A percentile compares a stretch with the other conserved stretches of the same genome.
Conservation (phyloP, 2,329 filamentous ascomycete species). For the Knufia fluminis region DNA sequence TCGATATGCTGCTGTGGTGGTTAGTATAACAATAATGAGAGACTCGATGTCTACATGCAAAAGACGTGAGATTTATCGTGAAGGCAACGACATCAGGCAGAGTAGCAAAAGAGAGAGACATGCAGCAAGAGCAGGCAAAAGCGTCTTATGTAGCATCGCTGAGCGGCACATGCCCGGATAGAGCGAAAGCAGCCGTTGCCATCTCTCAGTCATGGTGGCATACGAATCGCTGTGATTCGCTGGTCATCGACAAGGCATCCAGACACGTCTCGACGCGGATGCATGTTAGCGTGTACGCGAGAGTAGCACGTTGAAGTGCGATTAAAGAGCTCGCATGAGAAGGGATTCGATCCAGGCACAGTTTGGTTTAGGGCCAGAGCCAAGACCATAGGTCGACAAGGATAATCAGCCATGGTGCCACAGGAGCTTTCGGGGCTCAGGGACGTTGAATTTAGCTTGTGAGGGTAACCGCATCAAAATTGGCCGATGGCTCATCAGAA, state of each 20-base stretch:
- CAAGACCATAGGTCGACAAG: constrained; percentile 1
- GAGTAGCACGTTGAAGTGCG: constrained; percentile 8
- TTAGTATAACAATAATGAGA: neutral
- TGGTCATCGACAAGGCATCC: constrained; percentile 2
- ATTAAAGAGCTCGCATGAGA: constrained; percentile 9
- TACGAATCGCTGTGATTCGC: neutral
- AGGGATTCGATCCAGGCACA: neutral
- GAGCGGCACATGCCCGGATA: constrained; percentile 3
- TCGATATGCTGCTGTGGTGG: constrained; percentile 2
- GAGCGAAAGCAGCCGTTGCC: constrained; percentile 1
- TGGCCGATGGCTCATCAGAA: neutral
- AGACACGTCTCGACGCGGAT: constrained; percentile 7
- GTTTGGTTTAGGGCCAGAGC: neutral
- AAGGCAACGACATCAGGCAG: neutral
- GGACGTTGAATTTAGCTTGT: neutral
- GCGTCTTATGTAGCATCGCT: neutral
- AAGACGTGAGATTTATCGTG: neutral
- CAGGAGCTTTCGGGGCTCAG: neutral
- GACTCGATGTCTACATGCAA: constrained; percentile 1
- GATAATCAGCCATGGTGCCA: neutral
- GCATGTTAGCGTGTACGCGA: constrained; percentile 1
- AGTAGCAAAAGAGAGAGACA: neutral
- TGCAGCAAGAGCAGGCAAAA: constrained; percentile 4
- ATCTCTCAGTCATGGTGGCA: constrained; percentile 3
- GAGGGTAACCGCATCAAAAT: neutral